Base-by-base conservation (phyloP, 768 basidiomycete species). In the Leucocoprinus birnbaumii region DNA sequence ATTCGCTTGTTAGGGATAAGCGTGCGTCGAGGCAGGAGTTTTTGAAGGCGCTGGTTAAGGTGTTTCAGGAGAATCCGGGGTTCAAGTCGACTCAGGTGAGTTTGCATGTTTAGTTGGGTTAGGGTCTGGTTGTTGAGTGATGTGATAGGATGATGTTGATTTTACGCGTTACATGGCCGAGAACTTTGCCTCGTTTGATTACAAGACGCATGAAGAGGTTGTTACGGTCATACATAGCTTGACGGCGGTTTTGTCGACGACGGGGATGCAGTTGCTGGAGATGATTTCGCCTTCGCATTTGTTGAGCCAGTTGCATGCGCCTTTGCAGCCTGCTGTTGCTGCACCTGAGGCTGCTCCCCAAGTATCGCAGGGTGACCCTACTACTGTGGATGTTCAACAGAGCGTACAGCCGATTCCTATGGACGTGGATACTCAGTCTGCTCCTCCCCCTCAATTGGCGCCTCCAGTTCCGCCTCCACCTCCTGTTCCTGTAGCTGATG, bases 161-260 rank as follows among this genome's bases (percentile, higher is more conserved):
- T 93, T 98, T 65, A 80, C 80, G 3, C 86, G 94, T 52, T 99
- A 94, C 71, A 90, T 98, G 83, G 87, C 92, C 0, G 97, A 98
- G 66, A 98, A 98, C 64, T 87, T 98, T 55, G 80, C 94, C 0
- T 75, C 87, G 0, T 83, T 99, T 57, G 94, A 98, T 31, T 98
- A 95, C 76, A 98, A 94, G 73, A 91, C 92, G 0, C 87, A 89
- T 62, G 97, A 99, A 68, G 97, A 98, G 70, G 86, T 88, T 3
- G 73, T 98, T 50, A 85, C 89, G 3, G 86, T 98, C 21, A 82
- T 97, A 65, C 89, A 88, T 57, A 79, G 81, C 52, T 76, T 95
- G 53, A 93, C 91, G 8, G 72, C 80, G 16, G 78, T 88, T 21
- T 77, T 92, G 44, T 94, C 88, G 1, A 89, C 85, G 2, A 80